Evolutionary conservation across 2,329 filamentous ascomycete species (phyloP).

Genomic region (Trichoderma asperellum): DNA sequence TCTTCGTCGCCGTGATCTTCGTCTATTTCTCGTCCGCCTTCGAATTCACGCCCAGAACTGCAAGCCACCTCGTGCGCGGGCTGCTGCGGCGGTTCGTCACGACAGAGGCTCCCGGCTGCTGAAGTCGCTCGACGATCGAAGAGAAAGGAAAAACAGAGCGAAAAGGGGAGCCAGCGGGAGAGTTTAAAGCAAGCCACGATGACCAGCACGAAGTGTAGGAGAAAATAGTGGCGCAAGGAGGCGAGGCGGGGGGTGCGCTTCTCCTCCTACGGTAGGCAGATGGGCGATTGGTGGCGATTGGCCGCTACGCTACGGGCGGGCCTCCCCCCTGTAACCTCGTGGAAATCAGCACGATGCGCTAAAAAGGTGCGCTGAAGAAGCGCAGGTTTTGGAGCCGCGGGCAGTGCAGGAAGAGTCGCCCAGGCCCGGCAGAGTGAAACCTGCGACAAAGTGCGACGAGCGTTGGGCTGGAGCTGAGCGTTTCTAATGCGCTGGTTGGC

Average conservation of each 20-base stretch:
- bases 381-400: neutral
- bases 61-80: slow-evolving; percentile 22
- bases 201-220: slow-evolving; percentile 17
- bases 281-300: slow-evolving; percentile 26
- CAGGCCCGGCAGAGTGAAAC: slow-evolving; percentile 6
- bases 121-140: slow-evolving; percentile 18
- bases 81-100: slow-evolving; percentile 18
- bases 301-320: slow-evolving; percentile 5
- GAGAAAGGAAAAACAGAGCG: neutral
- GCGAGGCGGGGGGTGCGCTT: slow-evolving; percentile 26
- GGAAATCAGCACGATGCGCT: slow-evolving; percentile 27
- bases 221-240: slow-evolving; percentile 14
- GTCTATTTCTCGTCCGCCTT: slow-evolving; percentile 3
- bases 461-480: slow-evolving; percentile 7
- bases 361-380: slow-evolving; percentile 28
- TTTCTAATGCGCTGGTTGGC: neutral
- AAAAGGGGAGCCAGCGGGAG: slow-evolving; percentile 4
- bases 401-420: slow-evolving; percentile 2
- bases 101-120: slow-evolving; percentile 25
- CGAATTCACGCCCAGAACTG: neutral
- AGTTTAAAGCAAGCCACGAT: slow-evolving; percentile 1
- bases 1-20: neutral
- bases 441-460: neutral
- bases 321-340: slow-evolving; percentile 27
- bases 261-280: slow-evolving; percentile 7